phyloP scores from a whole-genome alignment of 352 stramenopile species.

The Pythium guiyangense region DNA sequence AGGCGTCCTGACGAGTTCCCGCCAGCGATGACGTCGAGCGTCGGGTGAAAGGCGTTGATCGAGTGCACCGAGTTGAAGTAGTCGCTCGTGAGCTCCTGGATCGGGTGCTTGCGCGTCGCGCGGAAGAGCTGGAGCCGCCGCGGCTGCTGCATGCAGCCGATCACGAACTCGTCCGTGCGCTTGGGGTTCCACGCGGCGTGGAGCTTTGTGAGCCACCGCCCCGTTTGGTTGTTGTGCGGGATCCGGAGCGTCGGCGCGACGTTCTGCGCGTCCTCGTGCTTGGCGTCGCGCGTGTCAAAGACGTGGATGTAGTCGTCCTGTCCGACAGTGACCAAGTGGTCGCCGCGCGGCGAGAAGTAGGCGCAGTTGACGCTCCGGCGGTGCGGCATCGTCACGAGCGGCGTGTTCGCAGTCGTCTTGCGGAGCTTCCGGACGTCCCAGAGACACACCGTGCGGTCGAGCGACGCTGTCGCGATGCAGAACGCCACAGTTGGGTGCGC shows the following conservation, averaged over 20 bases:
- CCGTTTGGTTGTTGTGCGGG: constrained; percentile 84
- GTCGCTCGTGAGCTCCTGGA: constrained; percentile 65
- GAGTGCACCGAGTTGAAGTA: constrained; percentile 81
- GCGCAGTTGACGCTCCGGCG: constrained; percentile 82
- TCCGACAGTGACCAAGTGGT: constrained; percentile 72
- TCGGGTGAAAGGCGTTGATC: constrained; percentile 84
- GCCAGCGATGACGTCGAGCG: constrained; percentile 57
- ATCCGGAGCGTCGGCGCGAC: constrained; percentile 36
- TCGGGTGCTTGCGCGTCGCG: constrained; percentile 51
- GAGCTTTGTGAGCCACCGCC: constrained; percentile 86
- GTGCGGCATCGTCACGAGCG: constrained; percentile 61
- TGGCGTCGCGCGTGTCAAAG: constrained; percentile 46
- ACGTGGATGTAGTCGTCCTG: constrained; percentile 81
- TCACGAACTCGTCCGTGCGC: constrained; percentile 63
- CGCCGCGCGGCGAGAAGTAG: constrained; percentile 75
- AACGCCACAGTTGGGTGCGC: constrained; percentile 53
- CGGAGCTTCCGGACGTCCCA: constrained; percentile 72
- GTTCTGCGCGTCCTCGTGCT: constrained; percentile 19
- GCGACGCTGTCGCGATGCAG: constrained; percentile 69
- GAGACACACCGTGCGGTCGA: constrained; percentile 76
- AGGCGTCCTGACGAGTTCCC: constrained; percentile 76
- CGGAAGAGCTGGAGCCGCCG: constrained; percentile 82
- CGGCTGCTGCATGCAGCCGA: constrained; percentile 79
- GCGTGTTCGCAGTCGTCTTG: constrained; percentile 25
- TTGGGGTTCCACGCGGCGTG: constrained; percentile 81